phyloP scores from a whole-genome alignment of 78 protist species.

The Cavenderia fasciculata region DNA sequence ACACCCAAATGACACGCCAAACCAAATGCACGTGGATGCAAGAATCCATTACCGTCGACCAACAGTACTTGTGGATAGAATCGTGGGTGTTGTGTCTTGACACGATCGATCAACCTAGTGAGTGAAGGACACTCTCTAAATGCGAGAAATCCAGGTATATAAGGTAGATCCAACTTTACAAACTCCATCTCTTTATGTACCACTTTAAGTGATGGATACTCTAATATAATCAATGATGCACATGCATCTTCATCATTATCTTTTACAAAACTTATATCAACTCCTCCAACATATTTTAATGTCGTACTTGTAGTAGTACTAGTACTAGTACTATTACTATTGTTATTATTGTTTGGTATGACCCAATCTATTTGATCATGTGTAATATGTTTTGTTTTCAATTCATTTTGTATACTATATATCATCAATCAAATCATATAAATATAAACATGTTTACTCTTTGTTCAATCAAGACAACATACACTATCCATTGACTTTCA shows the following conservation, averaged over 20 bases:
- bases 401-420: slow-evolving; percentile 51
- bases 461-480: not conserved
- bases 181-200: slow-evolving; percentile 37
- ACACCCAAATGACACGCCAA: slow-evolving; percentile 84
- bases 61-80: slow-evolving; percentile 72
- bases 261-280: slow-evolving; percentile 76
- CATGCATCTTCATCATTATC: slow-evolving; percentile 79
- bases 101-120: slow-evolving; percentile 9
- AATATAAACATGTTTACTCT: not conserved
- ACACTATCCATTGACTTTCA: slow-evolving; percentile 39
- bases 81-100: not conserved
- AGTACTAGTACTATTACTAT: too few species aligned
- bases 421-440: not conserved
- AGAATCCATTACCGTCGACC: slow-evolving; percentile 82
- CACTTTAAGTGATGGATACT: slow-evolving; percentile 54
- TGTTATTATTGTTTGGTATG: not conserved
- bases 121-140: slow-evolving; percentile 67
- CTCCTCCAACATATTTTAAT: slow-evolving; percentile 65
- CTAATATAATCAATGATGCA: slow-evolving; percentile 59
- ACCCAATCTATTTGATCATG: slow-evolving; percentile 7
- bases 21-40: slow-evolving; percentile 79
- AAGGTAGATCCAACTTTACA: slow-evolving; percentile 48
- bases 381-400: slow-evolving; percentile 6
- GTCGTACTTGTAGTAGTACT: not conserved
- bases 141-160: slow-evolving; percentile 83